Evolutionary conservation across 768 basidiomycete species (phyloP).

Genomic region (Piloderma croceum): DNA sequence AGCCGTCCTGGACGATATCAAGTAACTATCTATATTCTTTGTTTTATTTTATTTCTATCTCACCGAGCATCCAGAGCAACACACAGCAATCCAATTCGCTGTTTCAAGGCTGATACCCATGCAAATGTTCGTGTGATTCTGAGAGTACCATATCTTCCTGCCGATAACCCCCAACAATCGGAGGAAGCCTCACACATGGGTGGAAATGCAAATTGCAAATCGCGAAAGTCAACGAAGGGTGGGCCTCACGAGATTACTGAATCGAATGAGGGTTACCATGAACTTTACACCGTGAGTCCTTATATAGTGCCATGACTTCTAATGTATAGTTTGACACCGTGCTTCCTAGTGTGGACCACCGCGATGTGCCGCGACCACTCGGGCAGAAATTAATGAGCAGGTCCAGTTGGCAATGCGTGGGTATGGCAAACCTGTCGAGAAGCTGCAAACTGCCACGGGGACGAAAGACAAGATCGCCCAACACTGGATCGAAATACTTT

Average conservation of each 20-base stretch:
- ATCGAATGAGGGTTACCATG: slow-evolving; percentile 13
- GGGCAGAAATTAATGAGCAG: slow-evolving; percentile 8
- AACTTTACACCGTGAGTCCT: slow-evolving; percentile 6
- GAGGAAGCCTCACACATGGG: slow-evolving; percentile 24
- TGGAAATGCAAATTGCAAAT: slow-evolving; percentile 17
- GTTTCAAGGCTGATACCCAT: slow-evolving; percentile 3
- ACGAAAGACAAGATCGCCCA: slow-evolving; percentile 26
- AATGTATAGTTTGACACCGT: background rate
- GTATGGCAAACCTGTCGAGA: slow-evolving; percentile 5
- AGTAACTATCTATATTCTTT: slow-evolving; percentile 12
- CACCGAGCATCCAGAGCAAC: slow-evolving; percentile 8
- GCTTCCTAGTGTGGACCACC: slow-evolving; percentile 4
- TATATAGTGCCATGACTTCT: background rate
- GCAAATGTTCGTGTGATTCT: slow-evolving; percentile 16
- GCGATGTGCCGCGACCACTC: slow-evolving; percentile 7
- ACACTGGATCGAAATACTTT: slow-evolving; percentile 21
- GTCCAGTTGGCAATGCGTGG: slow-evolving; percentile 15
- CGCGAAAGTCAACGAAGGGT: slow-evolving; percentile 20
- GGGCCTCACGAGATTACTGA: slow-evolving; percentile 17
- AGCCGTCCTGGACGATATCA: slow-evolving; percentile 18
- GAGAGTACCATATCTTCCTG: slow-evolving; percentile 22
- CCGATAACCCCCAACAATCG: slow-evolving; percentile 31
- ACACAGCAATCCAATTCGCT: slow-evolving; percentile 1
- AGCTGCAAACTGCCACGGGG: slow-evolving; percentile 18
- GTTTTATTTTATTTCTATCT: no score